Base-by-base conservation (phyloP, 768 basidiomycete genomes). In the Ramaria sp. region DNA sequence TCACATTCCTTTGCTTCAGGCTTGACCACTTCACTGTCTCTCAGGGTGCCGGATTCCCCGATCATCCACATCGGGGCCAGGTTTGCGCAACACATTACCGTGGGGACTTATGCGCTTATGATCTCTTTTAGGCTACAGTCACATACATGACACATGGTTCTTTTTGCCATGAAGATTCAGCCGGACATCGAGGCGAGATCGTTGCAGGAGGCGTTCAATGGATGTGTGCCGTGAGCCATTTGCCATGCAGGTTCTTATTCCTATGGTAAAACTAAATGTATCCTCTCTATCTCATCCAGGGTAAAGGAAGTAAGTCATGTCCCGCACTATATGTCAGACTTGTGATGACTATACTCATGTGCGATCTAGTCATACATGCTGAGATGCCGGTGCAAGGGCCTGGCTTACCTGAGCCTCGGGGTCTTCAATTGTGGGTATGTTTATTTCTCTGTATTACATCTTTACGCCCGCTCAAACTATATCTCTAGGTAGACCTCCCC, bases 31-130 rank as follows among this genome's bases (percentile, higher is more conserved):
- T 90, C 63, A 79, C 82, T 61, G 76, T 87, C 53, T 67, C 70
- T 0, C 66, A 78, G 62, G 86, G 87, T 47, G 83, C 83, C 7
- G 87, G 88, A 3, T 92, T 95, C 62, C 88, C 90, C 12, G 94
- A 96, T 64, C 93, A 95, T 65, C 91, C 93, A 2, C 93, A 94
- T 66, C 77, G 91, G 16, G 93, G 91, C 3, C 91, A 93, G 66
- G 83, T 83, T 32, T 28, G 39, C 43, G 32, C 13, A 13, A 39
- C 3, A 89, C 85, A 57, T 56, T n/a, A 18, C 37, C 28, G 24
- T 36, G 15, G 16, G 48, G 56, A 57, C 36, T 65, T 39, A 44
- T 63, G 53, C 61, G 20, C 60, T 62, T 60, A 61, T 65, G 0
- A 71, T 70, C 9, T 42, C 16, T 32, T 38, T 3, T 30, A 58